Base-by-base conservation (phyloP, 805 yeast species). In the Wickerhamiella sergipiensis region DNA sequence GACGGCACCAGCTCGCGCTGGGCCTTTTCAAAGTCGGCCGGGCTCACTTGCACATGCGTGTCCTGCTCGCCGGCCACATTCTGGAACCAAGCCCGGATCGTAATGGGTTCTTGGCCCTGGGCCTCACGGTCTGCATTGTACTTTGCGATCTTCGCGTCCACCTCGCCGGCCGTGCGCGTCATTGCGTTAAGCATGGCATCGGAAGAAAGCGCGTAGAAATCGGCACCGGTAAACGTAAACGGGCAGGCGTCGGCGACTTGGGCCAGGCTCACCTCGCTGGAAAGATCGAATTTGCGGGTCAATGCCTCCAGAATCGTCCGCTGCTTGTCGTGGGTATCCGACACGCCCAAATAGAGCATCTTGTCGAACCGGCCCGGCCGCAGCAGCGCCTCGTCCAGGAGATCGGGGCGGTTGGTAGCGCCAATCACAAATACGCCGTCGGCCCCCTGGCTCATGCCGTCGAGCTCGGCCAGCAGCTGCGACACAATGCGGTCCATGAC, bases 401-500 rank as follows among this genome's bases (percentile, higher is more conserved):
- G 70, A 69, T 92, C 98, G 0, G 98, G 98, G 60, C 98, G 75
- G 61, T 92, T 92, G 0, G 98, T 92, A 4, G 98, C 98, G n/a
- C 98, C 98, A 44, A 92, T 95, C 5, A 90, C 97, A 65, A 92
- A 92, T 0, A 92, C 96, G 6, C 97, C 97, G 52, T 83, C 88
- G 3, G 81, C 83, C 6, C 83, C 83, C 9, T 82, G 82, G 13
- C 71, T 64, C 97, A 90, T 90, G 23, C 97, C 97, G 64, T 92
- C 98, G 44, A 92, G 71, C 65, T 92, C 98, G 0, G 97, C 96
- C 49, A 92, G 71, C 40, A 92, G 70, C 65, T 92, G 98, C 0
- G 97, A 89, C 0, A 92, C 98, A 56, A 92, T 92, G 66, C 98
- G 77, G 64, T 92, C 98, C 98, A 92, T 92, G 2, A 92, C 97